Base-by-base conservation (phyloP, 441 rosid species). In the Caryocar brasiliense region DNA sequence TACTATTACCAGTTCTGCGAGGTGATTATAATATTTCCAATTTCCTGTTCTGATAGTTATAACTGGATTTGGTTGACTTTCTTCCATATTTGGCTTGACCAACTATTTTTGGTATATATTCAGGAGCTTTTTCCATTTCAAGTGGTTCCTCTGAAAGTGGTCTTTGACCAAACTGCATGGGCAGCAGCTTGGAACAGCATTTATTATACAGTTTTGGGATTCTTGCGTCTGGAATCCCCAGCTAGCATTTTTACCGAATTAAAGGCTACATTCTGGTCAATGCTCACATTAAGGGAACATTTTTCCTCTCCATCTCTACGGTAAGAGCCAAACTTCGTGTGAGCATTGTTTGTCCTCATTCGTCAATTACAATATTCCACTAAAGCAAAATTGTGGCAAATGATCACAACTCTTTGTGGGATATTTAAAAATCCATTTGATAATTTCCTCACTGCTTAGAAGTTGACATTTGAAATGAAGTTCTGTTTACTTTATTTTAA, bases 1-100 rank as follows among this genome's bases (percentile, higher is more conserved):
- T 86, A 73, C 58, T 91, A 91, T 67, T 91, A 91, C 77, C 93
- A 82, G 43, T 76, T 91, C 26, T 91, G 98, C 2, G 98, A 91
- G 84, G 93, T 84, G 61, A 71, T 45, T 25, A 9, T 42, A 18
- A 0, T 25, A 28, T 18, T 22, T 32, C 23, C 12, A 6, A 9
- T 28, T 4, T 15, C 15, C 40, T 24, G 27, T 19, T 10, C 24
- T 19, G 37, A 21, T 50, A n/a, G 23, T 23, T 22, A 13, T 49
- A n/a, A n/a, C n/a, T n/a, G n/a, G n/a, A n/a, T n/a, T n/a, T n/a
- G 9, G 40, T 15, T 17, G 3, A 3, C 26, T 27, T 11, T 14
- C 2, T 4, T 26, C 4, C 9, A n/a, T 47, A 10, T 15, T 14
- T 22, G 6, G 13, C 45, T 51, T 13, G 36, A 44, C 8, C 6